Evolutionary conservation across 495 filamentous ascomycete genomes (phyloP), one percentile per base, ranked within the genome.

Genomic region (Melanomma pulvis-pyrius): DNA sequence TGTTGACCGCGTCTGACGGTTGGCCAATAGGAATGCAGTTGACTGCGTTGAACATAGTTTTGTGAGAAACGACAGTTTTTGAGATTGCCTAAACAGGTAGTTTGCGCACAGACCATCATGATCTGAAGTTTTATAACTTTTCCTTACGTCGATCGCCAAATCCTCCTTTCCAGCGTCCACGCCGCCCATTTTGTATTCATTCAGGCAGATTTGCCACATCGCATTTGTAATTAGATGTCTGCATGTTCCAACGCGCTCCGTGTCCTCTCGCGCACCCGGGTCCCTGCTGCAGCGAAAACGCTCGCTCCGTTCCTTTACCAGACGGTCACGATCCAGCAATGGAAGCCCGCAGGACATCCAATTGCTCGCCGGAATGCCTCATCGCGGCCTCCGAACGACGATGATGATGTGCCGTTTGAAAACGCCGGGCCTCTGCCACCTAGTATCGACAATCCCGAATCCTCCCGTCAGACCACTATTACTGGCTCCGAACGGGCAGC

Each of bases 241-340:
- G 7, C 44, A 17, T 63, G 48, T 47, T 28, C 48, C 8, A 29
- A 30, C 32, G 22, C 36, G 17, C 73, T 46, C 67, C 47, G 28
- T 58, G 61, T 63, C 67, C 68, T 69, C 53, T 32, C 51, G 34
- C 51, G 41, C 51, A 24, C 49, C n/a, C 48, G 39, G 52, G 39
- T 53, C 51, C 19, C 52, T 11, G 8, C 64, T 1, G n/a, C 57
- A 25, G 1, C 58, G 5, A 67, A 22, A 48, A 78, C 71, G 74
- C 19, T 84, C 6, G 72, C 83, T 13, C 85, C 88, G 0, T 90
- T 92, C 52, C 82, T 92, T 8, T 92, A 91, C 73, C 85, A 88
- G 58, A 91, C 89, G 68, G 76, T 58, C 75, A 81, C 64, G 26
- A 64, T 62, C 24, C 69, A 52, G 59, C 63, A 68, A 49, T 71